Evolutionary conservation across 2,329 filamentous ascomycete species (phyloP), one percentile per base, ranked within the genome.

Genomic region (Gaeumannomyces sp.): DNA sequence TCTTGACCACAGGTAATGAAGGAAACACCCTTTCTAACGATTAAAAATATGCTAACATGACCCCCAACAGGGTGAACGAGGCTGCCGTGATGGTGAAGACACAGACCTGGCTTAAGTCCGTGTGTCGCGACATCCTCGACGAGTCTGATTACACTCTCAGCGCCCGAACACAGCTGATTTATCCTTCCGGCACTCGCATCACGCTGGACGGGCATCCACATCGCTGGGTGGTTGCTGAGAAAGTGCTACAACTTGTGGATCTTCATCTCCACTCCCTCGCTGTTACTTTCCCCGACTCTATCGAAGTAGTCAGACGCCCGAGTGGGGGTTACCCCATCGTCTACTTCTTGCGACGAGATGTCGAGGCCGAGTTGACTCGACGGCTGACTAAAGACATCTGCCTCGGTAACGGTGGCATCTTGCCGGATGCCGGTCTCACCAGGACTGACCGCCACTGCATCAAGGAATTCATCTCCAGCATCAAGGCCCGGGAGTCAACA

Each of bases 51-150:
- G 45, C 45, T 53, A 53, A 53, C 22, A 53, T 2, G 11, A 3
- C 5, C 4, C 14, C 27, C 25, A 16, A 61, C 35, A 61, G 60
- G n/a, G 64, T 78, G 0, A 63, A 72, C 0, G 74, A 81, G 45
- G 81, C 83, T 0, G 71, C 68, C 0, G 69, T 68, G 1, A 84
- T 90, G 79, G 74, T 88, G 2, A 71, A 73, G 0, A 77, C 79
- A 0, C 83, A 89, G 33, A 65, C 72, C 0, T 85, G 81, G 76
- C 71, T 90, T 7, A 75, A 82, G 2, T 65, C 66, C 0, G 70
- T 76, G 1, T 83, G 79, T 3, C 79, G 87, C 0, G 88, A 91
- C 69, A 77, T 91, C 0, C 73, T 91, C 0, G 88, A 91, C 67
- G 88, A 91, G 69, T 88, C 80, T 2, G 85, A 87, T 66, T 78